Base-by-base conservation (phyloP, 805 yeast species). In the Starmerella cellae region DNA sequence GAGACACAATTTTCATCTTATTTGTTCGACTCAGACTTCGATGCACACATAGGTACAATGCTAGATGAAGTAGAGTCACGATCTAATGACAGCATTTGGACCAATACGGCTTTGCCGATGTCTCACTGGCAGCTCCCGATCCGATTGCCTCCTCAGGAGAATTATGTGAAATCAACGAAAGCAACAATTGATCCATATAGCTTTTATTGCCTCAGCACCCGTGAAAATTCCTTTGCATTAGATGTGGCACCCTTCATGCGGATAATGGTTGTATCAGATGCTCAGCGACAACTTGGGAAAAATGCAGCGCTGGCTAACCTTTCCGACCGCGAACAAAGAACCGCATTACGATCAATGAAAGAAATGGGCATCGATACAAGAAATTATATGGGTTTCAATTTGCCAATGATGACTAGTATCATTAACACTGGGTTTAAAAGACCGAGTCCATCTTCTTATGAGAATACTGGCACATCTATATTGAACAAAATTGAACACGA, bases 181-280 rank as follows among this genome's bases (percentile, higher is more conserved):
- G 5, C 34, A 4, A 21, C 34, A 8, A 21, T 31, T 17, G 34
- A 31, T 14, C 34, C 34, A 4, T 31, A 31, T 18, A 5, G 6
- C 21, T 31, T 31, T 21, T 31, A 31, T 21, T 31, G 21, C 6
- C 4, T 4, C 10, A 11, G 17, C 17, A 31, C 34, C 8, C 34
- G 21, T 9, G 5, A 4, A 9, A 9, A 14, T 8, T 5, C 20
- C 10, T 14, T 31, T 5, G 5, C 51, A 8, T 20, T 47, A 1
- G 60, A 59, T 19, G 27, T 58, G 5, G 51, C 53, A 1, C 64
- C 64, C 1, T 51, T 42, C 39, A 38, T 53, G 29, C 53, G 64
- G 4, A 30, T 30, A 3, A 57, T 60, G 49, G 62, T 58, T 2
- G 49, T 51, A n/a, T 45, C 45, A 3, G 64, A 60, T 27, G 26